Base-by-base conservation (phyloP, 2,329 filamentous ascomycete genomes). In the Phialocephala subalpina region DNA sequence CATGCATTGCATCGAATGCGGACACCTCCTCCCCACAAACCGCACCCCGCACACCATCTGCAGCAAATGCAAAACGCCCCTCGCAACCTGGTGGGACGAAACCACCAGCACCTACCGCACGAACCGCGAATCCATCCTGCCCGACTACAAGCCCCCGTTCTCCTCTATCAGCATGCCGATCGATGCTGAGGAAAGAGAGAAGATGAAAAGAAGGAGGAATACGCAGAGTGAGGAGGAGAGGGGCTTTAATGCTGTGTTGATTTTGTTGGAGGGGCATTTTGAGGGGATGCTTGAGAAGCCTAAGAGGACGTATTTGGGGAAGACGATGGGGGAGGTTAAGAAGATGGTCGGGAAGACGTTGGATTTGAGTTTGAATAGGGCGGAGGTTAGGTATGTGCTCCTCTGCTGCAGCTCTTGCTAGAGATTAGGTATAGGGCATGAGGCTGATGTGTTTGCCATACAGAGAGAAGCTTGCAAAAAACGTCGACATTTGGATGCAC, bases 401-500 rank as follows among this genome's bases (percentile, higher is more conserved):
- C 53, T 40, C 11, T 61, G 8, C 29, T 27, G 11, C 18, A 11
- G 11, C 47, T 52, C 25, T n/a, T 52, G 47, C 18, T 25, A 22
- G 47, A 29, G 47, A 20, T 52, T 52, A 22, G 14, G 25, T 40
- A n/a, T 56, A 40, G 25, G 29, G 9, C 33, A 53, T 29, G 18
- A 12, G 14, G 64, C 66, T 70, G 38, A 70, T 47, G n/a, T 35
- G 5, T 58, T 25, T 57, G 25, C 66, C 22, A 22, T n/a, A 27
- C 29, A 89, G 86, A 70, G 87, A 90, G 74, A 81, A 82, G 2
- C 77, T 90, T 45, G 87, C 87, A 4, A 83, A 83, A 66, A 90
- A 90, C 70, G 84, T 90, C 33, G 84, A 85, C 67, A 86, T 90
- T 64, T 90, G 88, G 88, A 85, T 90, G 70, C 88, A 87, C 80